These are phyloP conservation scores for Trichoderma parareesei DNA, from an alignment of 495 filamentous ascomycete genomes.

Conservation along the genomic window DNA sequence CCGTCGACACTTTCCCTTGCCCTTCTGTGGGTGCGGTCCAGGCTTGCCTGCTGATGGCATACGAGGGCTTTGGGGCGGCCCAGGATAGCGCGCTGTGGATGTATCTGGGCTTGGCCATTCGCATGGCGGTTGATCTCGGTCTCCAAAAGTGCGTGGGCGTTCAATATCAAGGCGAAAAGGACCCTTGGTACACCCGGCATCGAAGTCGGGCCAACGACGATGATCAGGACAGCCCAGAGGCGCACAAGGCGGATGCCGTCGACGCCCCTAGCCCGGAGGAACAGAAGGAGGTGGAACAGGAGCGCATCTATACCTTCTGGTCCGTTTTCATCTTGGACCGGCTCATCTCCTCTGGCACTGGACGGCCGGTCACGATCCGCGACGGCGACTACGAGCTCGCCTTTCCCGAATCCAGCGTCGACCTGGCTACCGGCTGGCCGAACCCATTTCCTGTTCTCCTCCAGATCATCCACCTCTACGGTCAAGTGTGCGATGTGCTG, in stretches of 20 bases:
- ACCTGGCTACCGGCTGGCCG: constrained; percentile 57
- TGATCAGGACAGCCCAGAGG: constrained; percentile 21
- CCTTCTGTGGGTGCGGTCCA: constrained; percentile 74
- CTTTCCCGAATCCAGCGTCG: constrained; percentile 54
- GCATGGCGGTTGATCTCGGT: constrained; percentile 79
- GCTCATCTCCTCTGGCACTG: constrained; percentile 77
- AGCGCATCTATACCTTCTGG: constrained; percentile 78
- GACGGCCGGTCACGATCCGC: constrained; percentile 67
- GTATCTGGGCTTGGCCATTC: constrained; percentile 76
- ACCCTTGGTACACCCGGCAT: constrained; percentile 37
- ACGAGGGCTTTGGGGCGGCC: constrained; percentile 78
- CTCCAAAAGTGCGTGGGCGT: constrained; percentile 70
- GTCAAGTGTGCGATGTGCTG: constrained; percentile 69
- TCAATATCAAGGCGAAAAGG: constrained; percentile 54
- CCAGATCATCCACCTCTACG: constrained; percentile 76
- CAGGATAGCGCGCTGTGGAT: constrained; percentile 86
- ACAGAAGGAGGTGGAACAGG: constrained; percentile 54
- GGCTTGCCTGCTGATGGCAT: constrained; percentile 71
- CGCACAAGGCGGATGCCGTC: constrained; percentile 24
- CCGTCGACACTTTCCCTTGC: constrained; percentile 68
- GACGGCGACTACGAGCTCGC: constrained; percentile 74
- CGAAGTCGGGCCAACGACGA: constrained; percentile 26
- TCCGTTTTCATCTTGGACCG: constrained; percentile 79
- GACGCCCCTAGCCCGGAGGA: constrained; percentile 45
- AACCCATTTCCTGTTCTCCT: constrained; percentile 70